Evolutionary conservation across 2,329 filamentous ascomycete species (phyloP).

Genomic region (Monosporascus sp.): DNA sequence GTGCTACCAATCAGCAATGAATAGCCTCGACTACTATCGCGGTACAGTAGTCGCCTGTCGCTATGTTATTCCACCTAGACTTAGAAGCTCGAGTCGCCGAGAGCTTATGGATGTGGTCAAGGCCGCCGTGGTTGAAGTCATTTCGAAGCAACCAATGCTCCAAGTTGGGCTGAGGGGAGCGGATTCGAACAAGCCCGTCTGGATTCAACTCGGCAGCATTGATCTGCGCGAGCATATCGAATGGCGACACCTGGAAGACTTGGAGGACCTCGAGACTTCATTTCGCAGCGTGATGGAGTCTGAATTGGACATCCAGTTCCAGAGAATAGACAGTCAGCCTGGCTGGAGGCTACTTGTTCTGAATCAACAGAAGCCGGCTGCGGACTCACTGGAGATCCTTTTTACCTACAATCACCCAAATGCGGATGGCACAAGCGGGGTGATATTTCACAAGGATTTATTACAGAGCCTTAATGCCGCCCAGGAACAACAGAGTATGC

Average conservation of each 20-base stretch:
- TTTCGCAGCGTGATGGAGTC: background rate
- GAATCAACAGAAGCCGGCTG: background rate
- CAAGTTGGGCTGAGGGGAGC: conserved; percentile 14
- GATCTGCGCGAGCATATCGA: conserved; percentile 13
- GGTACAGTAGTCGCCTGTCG: background rate
- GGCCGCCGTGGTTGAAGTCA: background rate
- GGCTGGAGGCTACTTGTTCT: conserved; percentile 21
- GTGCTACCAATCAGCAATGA: background rate
- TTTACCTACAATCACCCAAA: conserved; percentile 23
- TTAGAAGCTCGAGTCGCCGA: background rate
- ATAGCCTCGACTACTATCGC: background rate
- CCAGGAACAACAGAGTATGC: background rate
- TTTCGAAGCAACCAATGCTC: conserved; percentile 11
- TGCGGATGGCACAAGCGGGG: conserved; percentile 25
- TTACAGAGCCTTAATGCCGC: conserved; percentile 20
- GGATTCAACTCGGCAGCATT: conserved; percentile 10
- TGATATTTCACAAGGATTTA: conserved; percentile 26
- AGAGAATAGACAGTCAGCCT: conserved; percentile 16
- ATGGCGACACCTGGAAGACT: conserved; percentile 7
- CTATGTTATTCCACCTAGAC: background rate
- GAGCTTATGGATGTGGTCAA: background rate
- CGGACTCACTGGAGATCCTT: conserved; percentile 17
- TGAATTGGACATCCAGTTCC: conserved; percentile 13
- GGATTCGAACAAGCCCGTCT: conserved; percentile 10
- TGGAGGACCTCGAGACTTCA: background rate